Conservation (phyloP, 2,329 filamentous ascomycete species). For the Pochonia chlamydosporia region DNA sequence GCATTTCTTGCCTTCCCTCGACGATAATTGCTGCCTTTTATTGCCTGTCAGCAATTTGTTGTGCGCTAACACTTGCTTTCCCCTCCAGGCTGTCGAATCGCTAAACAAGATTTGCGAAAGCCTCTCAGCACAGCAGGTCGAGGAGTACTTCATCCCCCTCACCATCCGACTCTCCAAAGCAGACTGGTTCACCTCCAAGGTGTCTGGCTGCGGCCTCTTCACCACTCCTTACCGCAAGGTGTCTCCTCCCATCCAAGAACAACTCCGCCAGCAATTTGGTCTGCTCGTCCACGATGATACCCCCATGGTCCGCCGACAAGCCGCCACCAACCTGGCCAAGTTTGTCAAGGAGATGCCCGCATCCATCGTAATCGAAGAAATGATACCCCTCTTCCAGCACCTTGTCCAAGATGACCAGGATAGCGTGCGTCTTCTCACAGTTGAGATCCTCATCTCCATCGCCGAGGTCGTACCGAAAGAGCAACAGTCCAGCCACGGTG, state of each 20-base stretch:
- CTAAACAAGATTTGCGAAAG: conserved; percentile 98
- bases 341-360: conserved; percentile 97
- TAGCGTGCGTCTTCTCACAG: conserved; percentile 90
- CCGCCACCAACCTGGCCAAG: conserved; percentile 92
- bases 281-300: conserved; percentile 96
- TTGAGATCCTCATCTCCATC: conserved; percentile 93
- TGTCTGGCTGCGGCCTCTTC: conserved; percentile 94
- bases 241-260: conserved; percentile 79
- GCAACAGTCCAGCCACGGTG: conserved; percentile 92
- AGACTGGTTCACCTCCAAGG: conserved; percentile 99
- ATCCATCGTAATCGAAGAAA: conserved; percentile 89
- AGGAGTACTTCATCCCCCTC: conserved; percentile 95
- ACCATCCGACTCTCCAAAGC: conserved; percentile 95
- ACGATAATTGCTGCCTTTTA: not conserved
- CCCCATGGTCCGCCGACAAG: conserved; percentile 96
- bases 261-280: conserved; percentile 84
- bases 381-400: conserved; percentile 98
- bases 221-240: conserved; percentile 91
- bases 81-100: conserved; percentile 82
- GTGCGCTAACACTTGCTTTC: conserved; percentile 7
- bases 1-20: conserved; percentile 1
- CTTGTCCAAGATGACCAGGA: conserved; percentile 96
- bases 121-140: conserved; percentile 85
- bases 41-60: not conserved
- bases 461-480: conserved; percentile 97